Base-by-base conservation (phyloP, 345 rosid species). In the Chamaenerion angustifolium region DNA sequence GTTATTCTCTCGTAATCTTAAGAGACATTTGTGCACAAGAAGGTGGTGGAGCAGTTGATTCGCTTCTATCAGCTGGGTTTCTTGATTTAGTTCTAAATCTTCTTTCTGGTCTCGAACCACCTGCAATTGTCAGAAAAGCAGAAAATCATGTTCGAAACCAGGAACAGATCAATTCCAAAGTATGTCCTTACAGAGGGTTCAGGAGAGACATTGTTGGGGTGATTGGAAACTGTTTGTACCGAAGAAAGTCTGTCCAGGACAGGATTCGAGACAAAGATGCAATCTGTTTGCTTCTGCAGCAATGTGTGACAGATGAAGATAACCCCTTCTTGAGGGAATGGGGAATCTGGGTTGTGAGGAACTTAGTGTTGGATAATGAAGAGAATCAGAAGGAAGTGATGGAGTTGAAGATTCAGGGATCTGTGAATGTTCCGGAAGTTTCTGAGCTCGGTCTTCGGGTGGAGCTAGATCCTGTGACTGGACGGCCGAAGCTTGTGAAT, bases 251-350 rank as follows among this genome's bases (percentile, higher is more conserved):
- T 40, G 82, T 80, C 16, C 96, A 86, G 60, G 89, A 86, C 63
- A 76, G 80, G 65, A 79, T 85, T 40, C 68, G 96, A 52, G 58
- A 65, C 60, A 75, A 65, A 62, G 68, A 72, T 52, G 85, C 79
- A 45, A 58, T 83, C 44, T 59, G 72, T 11, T n/a, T 83, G 45
- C 58, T 90, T 61, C 48, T 83, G 56, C 98, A 81, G 57, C 92
- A 86, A 48, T 83, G 96, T 54, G 87, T 81, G 43, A 52, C 66
- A 0, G 89, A 81, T 48, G 89, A 83, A 63, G 84, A 81, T 10
- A 86, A 86, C 68, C 82, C 79, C 0, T 86, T 73, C 65, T 46
- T 81, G 61, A 83, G 90, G 57, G 96, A 86, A 62, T 86, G 94
- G 98, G 83, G 89, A 11, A 76, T 90, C 51, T 90, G 83, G 92